Evolutionary conservation across 139 green algal genomes (phyloP), one percentile per base, ranked within the genome.

Genomic region (Haematococcus lacustris): DNA sequence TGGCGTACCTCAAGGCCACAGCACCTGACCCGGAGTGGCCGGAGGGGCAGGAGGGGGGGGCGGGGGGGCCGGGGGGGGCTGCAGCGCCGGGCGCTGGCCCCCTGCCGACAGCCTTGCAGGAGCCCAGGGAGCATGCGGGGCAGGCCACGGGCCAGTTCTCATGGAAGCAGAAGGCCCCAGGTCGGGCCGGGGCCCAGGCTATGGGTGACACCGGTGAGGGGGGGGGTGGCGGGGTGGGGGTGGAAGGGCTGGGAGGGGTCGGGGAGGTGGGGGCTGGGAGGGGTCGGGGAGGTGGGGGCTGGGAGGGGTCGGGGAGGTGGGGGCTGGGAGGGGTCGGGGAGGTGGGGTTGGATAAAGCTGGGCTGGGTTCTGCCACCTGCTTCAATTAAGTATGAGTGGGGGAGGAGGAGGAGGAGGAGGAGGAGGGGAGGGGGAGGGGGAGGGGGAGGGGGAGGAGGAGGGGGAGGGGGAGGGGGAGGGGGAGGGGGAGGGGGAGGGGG

Each of bases 121-220:
- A 62, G 34, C 13, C 38, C 33, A 66, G 37, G 51, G 68, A 69
- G 33, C 51, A 82, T 47, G 79, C 78, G 35, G 76, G 69, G 1
- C 71, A 67, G 33, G 73, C 73, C 47, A 87, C 78, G 35, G 82
- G 82, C 1, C 73, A 79, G 26, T 87, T 85, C 66, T 80, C 78
- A 25, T 87, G 76, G 78, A 71, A 76, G 25, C 40, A 21, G 61
- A 41, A 5, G 68, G 67, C 43, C n/a, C 81, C 62, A 33, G 32
- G 63, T 17, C 37, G 4, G 35, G 35, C 34, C 37, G 32, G 3
- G 63, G 71, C 73, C n/a, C n/a, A n/a, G n/a, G n/a, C n/a, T n/a
- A 97, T 98, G 51, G 93, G 93, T 2, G 94, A 98, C 80, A 98
- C 94, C 38, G 78, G 85, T 89, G 60, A 17, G 73, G 51, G 51